Base-by-base conservation (phyloP, 2,329 filamentous ascomycete genomes). In the Colletotrichum tamarilloi region DNA sequence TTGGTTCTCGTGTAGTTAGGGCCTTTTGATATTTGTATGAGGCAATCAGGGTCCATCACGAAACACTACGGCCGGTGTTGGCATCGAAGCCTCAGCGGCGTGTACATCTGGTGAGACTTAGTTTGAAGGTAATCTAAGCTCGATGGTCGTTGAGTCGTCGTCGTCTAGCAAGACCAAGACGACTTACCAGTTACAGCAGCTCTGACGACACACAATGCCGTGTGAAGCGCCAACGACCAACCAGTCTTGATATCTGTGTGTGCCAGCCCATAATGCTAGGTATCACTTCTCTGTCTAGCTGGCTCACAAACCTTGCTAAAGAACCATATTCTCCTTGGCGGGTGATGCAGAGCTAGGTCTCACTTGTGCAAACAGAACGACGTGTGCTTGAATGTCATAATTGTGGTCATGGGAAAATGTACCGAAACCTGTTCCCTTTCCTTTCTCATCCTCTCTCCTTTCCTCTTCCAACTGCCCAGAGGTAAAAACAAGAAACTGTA, bases 401-500 rank as follows among this genome's bases (percentile, higher is more conserved):
- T 22, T 49, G 38, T 42, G 42, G 42, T 22, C 42, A 22, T 49
- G 19, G 16, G 7, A 11, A 49, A 5, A 22, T 49, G 19, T 49
- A 49, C 42, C 19, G 42, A 49, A 22, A 22, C 7, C 19, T 49
- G 1, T 22, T 49, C 42, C 19, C 42, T 22, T 22, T 49, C 42
- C 42, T n/a, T 49, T 49, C 38, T 42, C 38, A 22, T 49, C 16
- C 4, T 49, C 19, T 19, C 42, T 22, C 42, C 19, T 49, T 49
- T 49, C 19, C 42, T 49, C 19, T 49, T 22, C 26, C 24, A 56
- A 38, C 3, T 5, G 19, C 28, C 14, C 35, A 58, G 28, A 60
- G 53, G 55, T 24, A 28, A 60, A 32, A 65, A 66, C 32, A 60
- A 57, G 35, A 57, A 62, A 70, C 67, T 57, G 67, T 38, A 60